Evolutionary conservation across 805 yeast species (phyloP), one percentile per base, ranked within the genome.

Genomic region (Ogataea zsoltii): DNA sequence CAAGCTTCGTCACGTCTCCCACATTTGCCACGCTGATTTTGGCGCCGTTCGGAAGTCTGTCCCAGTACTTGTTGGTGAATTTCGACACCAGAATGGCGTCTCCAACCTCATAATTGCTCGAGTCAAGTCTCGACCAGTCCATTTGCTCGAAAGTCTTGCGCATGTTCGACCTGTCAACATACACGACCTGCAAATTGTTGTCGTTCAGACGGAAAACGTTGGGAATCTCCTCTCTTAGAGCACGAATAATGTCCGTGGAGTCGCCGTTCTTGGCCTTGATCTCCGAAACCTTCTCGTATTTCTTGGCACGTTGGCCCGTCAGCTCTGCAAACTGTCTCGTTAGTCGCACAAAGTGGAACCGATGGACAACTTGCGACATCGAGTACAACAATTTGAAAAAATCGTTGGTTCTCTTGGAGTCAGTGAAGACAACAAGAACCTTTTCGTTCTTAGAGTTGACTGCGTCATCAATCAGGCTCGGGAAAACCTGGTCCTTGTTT

Each of bases 1-100:
- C 32, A 12, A 51, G 38, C 1, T 51, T 38, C 2, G 55, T 41
- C 16, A 45, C 42, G 10, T 43, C 46, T 4, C 37, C 29, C 9
- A 49, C 41, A 1, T 45, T 23, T 2, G 46, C 49, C 25, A 51
- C 37, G 1, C 41, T 39, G 25, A 61, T 26, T 33, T 48, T 42
- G 7, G 44, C 33, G 5, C 50, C 53, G 2, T 47, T 17, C 7
- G 10, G 9, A 18, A 44, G 43, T 13, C 38, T 33, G 38, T 58
- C 57, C 65, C 66, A 61, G 29, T 46, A 61, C 6, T 37, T 38
- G 18, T 52, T 46, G 7, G 49, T 55, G 47, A 60, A 73, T 50
- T 73, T 73, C 26, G 72, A 66, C 2, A 83, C 63, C 2, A 86
- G 61, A 1, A 86, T 56, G 0, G 79, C 68, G 58, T 85, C 88